Percentiles rank a stretch among this genome's conserved stretches.
Evolutionary conservation across 202 grass and related monocot species (phyloP).

Genomic region (Saccharum hybrid): DNA sequence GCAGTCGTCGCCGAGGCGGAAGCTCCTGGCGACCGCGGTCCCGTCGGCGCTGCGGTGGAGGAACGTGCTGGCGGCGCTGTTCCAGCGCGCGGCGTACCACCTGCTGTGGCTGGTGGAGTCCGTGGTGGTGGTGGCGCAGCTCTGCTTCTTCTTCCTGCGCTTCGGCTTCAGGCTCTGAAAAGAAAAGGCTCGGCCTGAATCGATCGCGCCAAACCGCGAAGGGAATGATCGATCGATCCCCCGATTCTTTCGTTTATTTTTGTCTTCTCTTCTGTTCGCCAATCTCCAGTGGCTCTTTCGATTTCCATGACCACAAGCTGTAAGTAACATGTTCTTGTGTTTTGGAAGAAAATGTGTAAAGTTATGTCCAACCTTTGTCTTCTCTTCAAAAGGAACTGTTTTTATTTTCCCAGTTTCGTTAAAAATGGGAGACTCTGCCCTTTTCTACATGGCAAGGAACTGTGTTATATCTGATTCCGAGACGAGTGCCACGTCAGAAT

Average conservation of each 20-base stretch:
- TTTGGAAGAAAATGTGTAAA: conserved; percentile 1
- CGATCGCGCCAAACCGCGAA: background rate
- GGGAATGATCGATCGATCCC: no score
- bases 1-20: conserved; percentile 17
- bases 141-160: conserved; percentile 74
- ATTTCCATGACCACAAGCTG: conserved; percentile 18
- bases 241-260: conserved; percentile 35
- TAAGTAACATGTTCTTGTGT: conserved; percentile 18
- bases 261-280: background rate
- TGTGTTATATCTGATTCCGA: background rate
- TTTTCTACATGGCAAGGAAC: no score
- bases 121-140: conserved; percentile 55
- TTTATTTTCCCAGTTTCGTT: background rate
- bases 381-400: background rate
- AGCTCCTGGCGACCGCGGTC: conserved; percentile 3
- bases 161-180: conserved; percentile 67
- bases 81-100: conserved; percentile 51
- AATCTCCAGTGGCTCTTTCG: background rate
- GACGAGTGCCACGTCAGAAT: background rate
- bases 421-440: background rate
- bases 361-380: no score
- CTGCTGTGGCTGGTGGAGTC: conserved; percentile 79
- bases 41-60: conserved; percentile 40
- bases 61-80: conserved; percentile 44
- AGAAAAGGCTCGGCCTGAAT: background rate